Conservation (phyloP, 177 flowering plant species). For the Tripterygium wilfordii region DNA sequence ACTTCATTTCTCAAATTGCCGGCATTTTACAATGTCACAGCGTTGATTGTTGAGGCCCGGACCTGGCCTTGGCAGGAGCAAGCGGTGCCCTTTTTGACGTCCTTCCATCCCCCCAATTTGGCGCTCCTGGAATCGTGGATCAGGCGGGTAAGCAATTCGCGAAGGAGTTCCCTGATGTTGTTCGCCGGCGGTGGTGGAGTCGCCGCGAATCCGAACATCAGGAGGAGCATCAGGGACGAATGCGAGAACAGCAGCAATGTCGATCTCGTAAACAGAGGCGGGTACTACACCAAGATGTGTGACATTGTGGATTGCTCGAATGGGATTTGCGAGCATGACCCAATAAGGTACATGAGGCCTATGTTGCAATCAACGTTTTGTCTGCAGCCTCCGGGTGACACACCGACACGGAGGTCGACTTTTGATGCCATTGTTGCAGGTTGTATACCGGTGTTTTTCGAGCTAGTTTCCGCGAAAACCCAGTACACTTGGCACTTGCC, state of each 20-base stretch:
- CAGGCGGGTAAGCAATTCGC: constrained; percentile 42
- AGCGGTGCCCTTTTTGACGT: constrained; percentile 82
- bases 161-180: constrained; percentile 49
- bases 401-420: constrained; percentile 80
- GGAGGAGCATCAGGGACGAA: constrained; percentile 69
- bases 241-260: constrained; percentile 30
- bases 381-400: constrained; percentile 96
- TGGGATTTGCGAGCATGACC: constrained; percentile 86
- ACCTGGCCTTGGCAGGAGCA: constrained; percentile 94
- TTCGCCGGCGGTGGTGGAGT: constrained; percentile 90
- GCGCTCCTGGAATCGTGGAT: constrained; percentile 56
- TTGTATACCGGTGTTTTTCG: constrained; percentile 96
- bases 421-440: constrained; percentile 84
- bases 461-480: constrained; percentile 58
- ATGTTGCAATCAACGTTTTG: constrained; percentile 82
- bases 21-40: constrained; percentile 71
- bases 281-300: constrained; percentile 34
- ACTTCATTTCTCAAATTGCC: constrained; percentile 78
- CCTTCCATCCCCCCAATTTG: constrained; percentile 73
- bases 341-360: constrained; percentile 70
- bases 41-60: constrained; percentile 56
- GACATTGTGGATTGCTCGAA: constrained; percentile 78
- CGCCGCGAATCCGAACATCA: constrained; percentile 51
- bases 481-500: constrained; percentile 90
- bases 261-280: neutral